phyloP scores from a whole-genome alignment of 305 asterid species.

The Fraxinus angustifolia region DNA sequence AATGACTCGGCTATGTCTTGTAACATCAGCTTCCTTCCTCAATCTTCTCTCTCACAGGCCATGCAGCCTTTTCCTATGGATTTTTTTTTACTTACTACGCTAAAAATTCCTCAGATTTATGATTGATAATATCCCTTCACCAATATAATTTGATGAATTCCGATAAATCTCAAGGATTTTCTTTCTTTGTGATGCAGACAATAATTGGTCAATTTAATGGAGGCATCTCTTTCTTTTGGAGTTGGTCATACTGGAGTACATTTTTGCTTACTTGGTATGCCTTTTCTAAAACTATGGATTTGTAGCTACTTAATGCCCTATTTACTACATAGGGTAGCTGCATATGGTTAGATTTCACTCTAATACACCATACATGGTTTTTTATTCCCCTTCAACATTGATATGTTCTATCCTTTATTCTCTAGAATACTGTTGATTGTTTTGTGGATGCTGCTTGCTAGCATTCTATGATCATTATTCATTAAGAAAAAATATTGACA shows the following conservation, averaged over 20 bases:
- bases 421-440: background rate
- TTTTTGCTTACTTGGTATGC: constrained; percentile 92
- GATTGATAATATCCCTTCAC: background rate
- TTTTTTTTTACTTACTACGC: background rate
- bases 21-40: constrained; percentile 2
- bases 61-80: background rate
- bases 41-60: background rate
- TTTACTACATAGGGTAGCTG: constrained; percentile 8
- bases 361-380: background rate
- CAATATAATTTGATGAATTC: background rate
- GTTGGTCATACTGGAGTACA: constrained; percentile 99
- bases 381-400: background rate
- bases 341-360: background rate
- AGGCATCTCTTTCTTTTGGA: constrained; percentile 97
- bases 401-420: background rate
- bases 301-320: background rate
- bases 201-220: constrained; percentile 66
- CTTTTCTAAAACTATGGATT: constrained; percentile 10
- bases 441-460: background rate
- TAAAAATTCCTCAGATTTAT: constrained; percentile 2
- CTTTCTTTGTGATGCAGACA: constrained; percentile 52
- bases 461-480: background rate
- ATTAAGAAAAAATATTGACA: constrained; percentile 1
- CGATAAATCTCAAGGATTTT: constrained; percentile 16
- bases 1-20: background rate